Evolutionary conservation across 2,329 filamentous ascomycete genomes (phyloP), one percentile per base, ranked within the genome.

Genomic region (Aspergillus ibericus): DNA sequence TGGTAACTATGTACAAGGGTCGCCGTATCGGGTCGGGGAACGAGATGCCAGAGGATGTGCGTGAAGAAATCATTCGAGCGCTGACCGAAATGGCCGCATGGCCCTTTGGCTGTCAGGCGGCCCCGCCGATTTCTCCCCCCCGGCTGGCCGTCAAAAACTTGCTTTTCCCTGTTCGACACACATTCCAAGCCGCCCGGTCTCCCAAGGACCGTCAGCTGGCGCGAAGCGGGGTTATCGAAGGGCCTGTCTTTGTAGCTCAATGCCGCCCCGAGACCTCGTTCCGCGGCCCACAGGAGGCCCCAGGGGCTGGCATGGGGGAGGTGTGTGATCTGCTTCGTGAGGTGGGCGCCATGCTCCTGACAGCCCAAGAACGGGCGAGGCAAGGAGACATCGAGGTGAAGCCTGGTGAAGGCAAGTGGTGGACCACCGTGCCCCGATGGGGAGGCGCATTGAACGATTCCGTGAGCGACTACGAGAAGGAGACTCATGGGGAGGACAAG

Each of bases 341-440:
- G 65, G 71, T 86, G 4, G 84, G 83, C 5, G 81, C 79, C 1
- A 74, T 87, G 70, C 72, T 88, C 13, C 75, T 85, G 18, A 68
- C 86, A 2, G 85, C 85, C 1, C 84, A 88, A 68, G 84, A 88
- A 69, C 79, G 85, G 36, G 78, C 78, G n/a, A 77, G 85, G 53
- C 79, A 87, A 65, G 84, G 83, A 0, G 76, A 73, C 54, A 66
- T 66, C 1, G 82, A 85, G 63, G 68, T 72, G 50, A 78, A 72
- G 53, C 78, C 82, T 3, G 83, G 83, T 1, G 80, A 84, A 63
- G 82, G 82, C 3, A 80, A 84, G 66, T 88, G 85, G 85, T 88
- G 83, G 83, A 82, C 83, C 2, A 79, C 74, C 2, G 77, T 73
- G 53, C 79, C 81, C 25, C 78, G 85, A 54, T 87, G 83, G 79